These are phyloP conservation scores for Ocimum tenuiflorum DNA, from an alignment of 257 asterid species.

Conservation along the genomic window DNA sequence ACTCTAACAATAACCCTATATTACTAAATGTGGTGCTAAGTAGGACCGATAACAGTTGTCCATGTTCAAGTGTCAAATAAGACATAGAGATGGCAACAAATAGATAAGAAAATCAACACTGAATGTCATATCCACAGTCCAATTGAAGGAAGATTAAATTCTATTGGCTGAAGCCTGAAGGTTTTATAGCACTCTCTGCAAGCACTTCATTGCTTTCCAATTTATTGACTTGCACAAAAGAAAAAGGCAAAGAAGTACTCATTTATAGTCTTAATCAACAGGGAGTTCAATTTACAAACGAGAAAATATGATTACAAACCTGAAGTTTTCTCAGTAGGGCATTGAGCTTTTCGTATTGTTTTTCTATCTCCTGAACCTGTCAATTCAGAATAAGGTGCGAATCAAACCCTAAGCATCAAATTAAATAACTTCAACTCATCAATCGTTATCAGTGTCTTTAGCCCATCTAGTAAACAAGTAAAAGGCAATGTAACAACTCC, in stretches of 20 bases:
- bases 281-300: background rate
- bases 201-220: background rate
- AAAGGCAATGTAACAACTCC: conserved; percentile 2
- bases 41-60: background rate
- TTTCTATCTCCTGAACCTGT: conserved; percentile 88
- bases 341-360: conserved; percentile 76
- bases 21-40: too few species aligned
- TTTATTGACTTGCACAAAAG: background rate
- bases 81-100: background rate
- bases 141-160: background rate
- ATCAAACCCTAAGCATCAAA: conserved; percentile 14
- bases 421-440: conserved; percentile 1
- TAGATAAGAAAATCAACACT: background rate
- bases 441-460: background rate
- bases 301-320: conserved; percentile 34
- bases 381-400: conserved; percentile 19
- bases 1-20: too few species aligned
- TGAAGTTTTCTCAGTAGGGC: conserved; percentile 78
- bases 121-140: conserved; percentile 4
- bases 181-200: background rate
- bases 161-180: background rate
- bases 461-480: background rate
- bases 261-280: conserved; percentile 3
- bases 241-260: background rate
- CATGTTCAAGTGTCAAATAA: conserved; percentile 4